Base-by-base conservation (phyloP, 148 eudicot genomes). In the Limonium bicolor region DNA sequence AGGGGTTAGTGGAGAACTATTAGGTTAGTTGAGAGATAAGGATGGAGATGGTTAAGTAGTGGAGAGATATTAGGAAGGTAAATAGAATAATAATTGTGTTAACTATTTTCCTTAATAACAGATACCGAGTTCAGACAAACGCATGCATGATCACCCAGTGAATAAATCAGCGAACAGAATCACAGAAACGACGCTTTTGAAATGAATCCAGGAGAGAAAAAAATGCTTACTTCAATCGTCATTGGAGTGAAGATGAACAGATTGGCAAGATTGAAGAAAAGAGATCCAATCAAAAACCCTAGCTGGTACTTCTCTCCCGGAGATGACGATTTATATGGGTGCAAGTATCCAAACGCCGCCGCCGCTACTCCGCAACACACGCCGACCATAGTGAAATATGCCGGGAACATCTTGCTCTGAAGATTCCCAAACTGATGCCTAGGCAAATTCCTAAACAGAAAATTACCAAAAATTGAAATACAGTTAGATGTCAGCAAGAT, bases 331-430 rank as follows among this genome's bases (percentile, higher is more conserved):
- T 78, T 84, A 94, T 87, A 90, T 11, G 97, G 97, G 61, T 90
- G 95, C 39, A 81, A 53, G 41, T 90, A 84, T 44, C 95, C 97
- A 61, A 90, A 90, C 42, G 70, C 59, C 39, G 70, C 92, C 21
- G 62, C 76, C 1, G 80, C 74, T 25, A 69, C 54, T 2, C 84
- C 97, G 59, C 93, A 90, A 44, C 93, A 80, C 35, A 77, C 67
- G 9, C 95, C 93, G 13, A 90, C 97, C 77, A 90, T 35, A 6
- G 81, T 55, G 26, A 90, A 90, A 59, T 90, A 90, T 20, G 93
- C 97, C 17, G 97, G 95, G 46, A 90, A 90, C 95, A 90, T 90
- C 78, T 90, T 90, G 64, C 95, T 84, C 49, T 90, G 95, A 62
- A 90, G 62, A 62, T 90, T 90, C 53, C 97, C 97, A 65, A 90